These are phyloP conservation scores for Spinacia oleracea DNA, from an alignment of 179 eudicot species.

Conservation along the genomic window DNA sequence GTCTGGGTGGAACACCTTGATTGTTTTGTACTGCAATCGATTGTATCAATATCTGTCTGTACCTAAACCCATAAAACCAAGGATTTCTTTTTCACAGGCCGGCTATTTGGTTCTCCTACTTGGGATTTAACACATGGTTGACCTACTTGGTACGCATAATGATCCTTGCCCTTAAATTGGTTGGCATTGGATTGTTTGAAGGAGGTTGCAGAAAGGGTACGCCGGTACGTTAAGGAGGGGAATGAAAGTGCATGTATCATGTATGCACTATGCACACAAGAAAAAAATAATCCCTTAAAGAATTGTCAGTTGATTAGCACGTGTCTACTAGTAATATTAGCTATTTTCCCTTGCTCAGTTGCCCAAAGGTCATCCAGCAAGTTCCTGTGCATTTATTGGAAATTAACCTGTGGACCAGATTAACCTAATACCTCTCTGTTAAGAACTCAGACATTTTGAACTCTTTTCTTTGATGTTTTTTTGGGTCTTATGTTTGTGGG, in stretches of 20 bases:
- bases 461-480: not conserved
- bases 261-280: not conserved
- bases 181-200: not conserved
- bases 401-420: not conserved
- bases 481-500: not conserved
- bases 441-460: not conserved
- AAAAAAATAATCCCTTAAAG: not conserved
- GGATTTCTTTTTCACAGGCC: not conserved
- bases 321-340: not conserved
- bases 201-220: not conserved
- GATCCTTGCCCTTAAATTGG: not conserved
- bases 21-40: not conserved
- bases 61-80: not conserved
- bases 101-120: not conserved
- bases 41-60: too few species aligned
- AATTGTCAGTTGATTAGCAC: not conserved
- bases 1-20: not conserved
- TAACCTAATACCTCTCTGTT: not conserved
- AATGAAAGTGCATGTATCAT: not conserved
- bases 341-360: not conserved
- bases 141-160: not conserved
- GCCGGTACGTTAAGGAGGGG: not conserved
- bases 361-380: not conserved
- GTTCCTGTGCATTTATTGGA: not conserved
- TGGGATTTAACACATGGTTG: not conserved